Base-by-base conservation (phyloP, 148 eudicot genomes). In the Fagopyrum esculentum region DNA sequence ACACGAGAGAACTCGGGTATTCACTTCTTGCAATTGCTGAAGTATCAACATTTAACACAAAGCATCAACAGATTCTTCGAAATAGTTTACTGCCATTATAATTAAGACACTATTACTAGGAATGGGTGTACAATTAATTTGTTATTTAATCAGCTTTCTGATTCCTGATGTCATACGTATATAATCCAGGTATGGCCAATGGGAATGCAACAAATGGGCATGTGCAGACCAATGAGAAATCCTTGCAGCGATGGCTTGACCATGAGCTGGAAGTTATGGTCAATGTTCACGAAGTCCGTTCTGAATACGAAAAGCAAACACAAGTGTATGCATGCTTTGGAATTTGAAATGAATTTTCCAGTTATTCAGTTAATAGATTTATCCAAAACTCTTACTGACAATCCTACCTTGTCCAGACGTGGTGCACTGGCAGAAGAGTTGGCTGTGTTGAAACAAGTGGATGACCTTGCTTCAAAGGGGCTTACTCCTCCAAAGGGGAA, bases 221-320 rank as follows among this genome's bases (percentile, higher is more conserved):
- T 92, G 89, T 96, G 89, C 97, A 96, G 97, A 87, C 81, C 84
- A 92, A 96, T 74, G 99, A 96, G 77, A 96, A 96, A 77, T 83
- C 91, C 61, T 82, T 96, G 88, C 98, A 89, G 75, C 97, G 94
- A 46, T 96, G 98, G 98, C 97, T 96, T 74, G 99, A 96, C 80
- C 94, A 96, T 61, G 99, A 96, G 89, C 87, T 92, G 22, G 98
- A 96, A 83, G 94, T 96, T 78, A 89, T 89, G 95, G 99, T 96
- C 69, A 90, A 96, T 78, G 94, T 96, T 83, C 97, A 96, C 85
- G 99, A 96, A 88, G 99, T 96, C 75, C 97, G 97, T 78, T 85
- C 84, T 30, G 99, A 92, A 77, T 96, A 96, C 71, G 98, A 96
- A 84, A 96, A 96, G 84, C 99, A 96, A 82, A 92, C 92, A 70